Conservation (phyloP, 306 rosid genomes). For the Hylodesmum podocarpum region DNA sequence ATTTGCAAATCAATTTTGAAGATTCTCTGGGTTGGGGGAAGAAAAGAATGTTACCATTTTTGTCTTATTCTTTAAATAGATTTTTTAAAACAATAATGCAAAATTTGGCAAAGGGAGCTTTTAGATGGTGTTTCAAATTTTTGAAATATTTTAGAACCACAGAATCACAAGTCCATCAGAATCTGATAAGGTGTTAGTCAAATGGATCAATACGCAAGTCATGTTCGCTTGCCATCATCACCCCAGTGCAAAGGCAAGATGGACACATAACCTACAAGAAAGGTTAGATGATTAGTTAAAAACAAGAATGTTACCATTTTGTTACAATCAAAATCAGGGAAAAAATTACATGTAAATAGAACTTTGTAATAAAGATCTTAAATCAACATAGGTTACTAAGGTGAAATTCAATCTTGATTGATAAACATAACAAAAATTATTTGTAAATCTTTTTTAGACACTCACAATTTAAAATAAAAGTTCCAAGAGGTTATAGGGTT, state of each 20-base stretch:
- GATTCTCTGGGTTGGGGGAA: background rate
- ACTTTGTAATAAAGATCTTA: no score
- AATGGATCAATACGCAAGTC: slow-evolving; percentile 91
- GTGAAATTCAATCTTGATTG: no score
- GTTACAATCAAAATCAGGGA: no score
- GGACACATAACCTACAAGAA: slow-evolving; percentile 87
- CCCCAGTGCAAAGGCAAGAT: slow-evolving; percentile 92
- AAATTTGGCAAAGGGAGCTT: background rate
- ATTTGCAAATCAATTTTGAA: background rate
- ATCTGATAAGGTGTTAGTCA: slow-evolving; percentile 42
- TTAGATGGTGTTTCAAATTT: slow-evolving; percentile 16
- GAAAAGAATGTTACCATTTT: background rate
- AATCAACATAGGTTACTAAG: no score
- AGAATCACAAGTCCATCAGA: background rate
- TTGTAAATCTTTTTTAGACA: background rate
- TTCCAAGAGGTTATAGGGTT: background rate
- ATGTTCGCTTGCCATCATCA: slow-evolving; percentile 96
- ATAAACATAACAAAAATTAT: no score
- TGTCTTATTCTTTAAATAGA: background rate
- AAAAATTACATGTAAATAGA: no score
- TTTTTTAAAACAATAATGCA: background rate
- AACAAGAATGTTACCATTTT: no score
- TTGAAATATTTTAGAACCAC: background rate
- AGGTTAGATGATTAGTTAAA: background rate
- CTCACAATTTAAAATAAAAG: background rate